Evolutionary conservation across 805 yeast species (phyloP), one percentile per base, ranked within the genome.

Genomic region (Candida nemodendra): DNA sequence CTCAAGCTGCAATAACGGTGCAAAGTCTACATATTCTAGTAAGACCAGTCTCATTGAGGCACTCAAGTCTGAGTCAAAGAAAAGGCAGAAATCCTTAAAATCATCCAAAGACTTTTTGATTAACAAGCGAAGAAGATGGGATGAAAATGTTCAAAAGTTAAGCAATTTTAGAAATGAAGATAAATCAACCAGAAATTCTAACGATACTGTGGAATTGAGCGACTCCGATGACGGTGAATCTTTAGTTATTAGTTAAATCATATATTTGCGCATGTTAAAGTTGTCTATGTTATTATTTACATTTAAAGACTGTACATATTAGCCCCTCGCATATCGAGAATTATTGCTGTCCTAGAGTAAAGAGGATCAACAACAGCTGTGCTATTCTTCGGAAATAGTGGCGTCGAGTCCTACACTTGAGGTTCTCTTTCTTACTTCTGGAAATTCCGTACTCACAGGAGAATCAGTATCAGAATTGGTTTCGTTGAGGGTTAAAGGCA

Each of bases 51-150:
- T 51, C 3, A 21, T 41, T 4, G 18, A 34, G 4, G 16, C 36
- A 13, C 19, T 53, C 29, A 44, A 42, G 15, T 12, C 34, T 9
- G 47, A 48, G 11, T 32, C 40, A 8, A 16, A 23, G 12, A 39
- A 37, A n/a, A 38, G 38, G 11, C 38, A 46, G 5, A 53, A 52
- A 23, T 30, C 34, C 9, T 32, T 55, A n/a, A 29, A 26, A 16
- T 46, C 45, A 34, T 49, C 56, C 34, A 43, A 45, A 53, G 45
- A 23, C 36, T 45, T 39, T 18, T 19, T 39, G 21, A 37, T 27
- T 14, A 32, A 27, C 22, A 45, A 37, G 29, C 49, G 46, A 23
- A 18, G 47, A 13, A 36, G 39, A 31, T 41, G 55, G 48, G 41
- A 36, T 12, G 21, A 8, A 7, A 47, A 32, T 14, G 15, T 29